phyloP scores from a whole-genome alignment of 2,329 filamentous ascomycete genomes.

The Berkeleyomyces basicola region DNA sequence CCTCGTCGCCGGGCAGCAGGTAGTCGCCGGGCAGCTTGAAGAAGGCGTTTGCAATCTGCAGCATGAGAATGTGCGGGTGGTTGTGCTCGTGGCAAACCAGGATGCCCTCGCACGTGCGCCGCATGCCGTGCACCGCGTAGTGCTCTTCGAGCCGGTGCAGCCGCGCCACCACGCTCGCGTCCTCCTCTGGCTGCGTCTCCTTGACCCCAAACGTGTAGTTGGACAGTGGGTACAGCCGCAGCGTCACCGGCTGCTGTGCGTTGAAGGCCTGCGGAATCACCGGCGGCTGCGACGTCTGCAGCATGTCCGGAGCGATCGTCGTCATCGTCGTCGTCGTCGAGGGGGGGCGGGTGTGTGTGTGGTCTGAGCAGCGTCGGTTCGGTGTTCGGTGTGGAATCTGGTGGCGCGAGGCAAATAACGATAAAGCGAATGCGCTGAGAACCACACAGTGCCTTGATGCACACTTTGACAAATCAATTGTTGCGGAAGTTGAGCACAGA shows the following conservation, averaged over 20 bases:
- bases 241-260: conserved; percentile 72
- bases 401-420: neutral
- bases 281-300: conserved; percentile 65
- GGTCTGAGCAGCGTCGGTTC: neutral
- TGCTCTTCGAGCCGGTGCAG: conserved; percentile 93
- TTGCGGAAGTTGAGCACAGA: neutral
- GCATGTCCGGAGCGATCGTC: conserved; percentile 58
- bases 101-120: conserved; percentile 90
- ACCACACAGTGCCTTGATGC: too few relatives aligned
- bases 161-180: conserved; percentile 83
- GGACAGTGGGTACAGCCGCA: conserved; percentile 83
- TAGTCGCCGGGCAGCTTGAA: conserved; percentile 98
- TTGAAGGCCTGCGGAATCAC: conserved; percentile 72
- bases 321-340: conserved; percentile 44
- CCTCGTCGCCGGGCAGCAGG: conserved; percentile 72
- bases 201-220: conserved; percentile 99
- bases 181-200: conserved; percentile 94
- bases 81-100: conserved; percentile 98
- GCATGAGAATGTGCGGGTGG: conserved; percentile 95
- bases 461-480: too few relatives aligned
- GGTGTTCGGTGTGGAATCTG: too few relatives aligned
- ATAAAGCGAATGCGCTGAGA: neutral
- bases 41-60: conserved; percentile 98
- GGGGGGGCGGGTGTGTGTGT: neutral
- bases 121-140: conserved; percentile 84